Evolutionary conservation across 108 stramenopile species (phyloP).

Genomic region (Pseudonitzschia multiseries): DNA sequence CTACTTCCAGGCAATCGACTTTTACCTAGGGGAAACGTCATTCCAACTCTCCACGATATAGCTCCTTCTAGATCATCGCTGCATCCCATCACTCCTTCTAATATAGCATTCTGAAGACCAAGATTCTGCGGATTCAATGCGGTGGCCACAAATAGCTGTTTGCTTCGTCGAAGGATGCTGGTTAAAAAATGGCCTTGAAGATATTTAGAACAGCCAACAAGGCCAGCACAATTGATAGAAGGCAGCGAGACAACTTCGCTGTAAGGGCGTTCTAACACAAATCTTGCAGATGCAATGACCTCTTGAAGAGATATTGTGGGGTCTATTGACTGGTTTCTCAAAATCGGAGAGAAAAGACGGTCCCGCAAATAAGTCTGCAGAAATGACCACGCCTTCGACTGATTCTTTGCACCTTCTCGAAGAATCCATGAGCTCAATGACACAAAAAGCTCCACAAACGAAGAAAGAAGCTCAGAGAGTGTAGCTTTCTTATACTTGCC

Average conservation of each 20-base stretch:
- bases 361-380: slow-evolving; percentile 25
- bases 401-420: slow-evolving; percentile 14
- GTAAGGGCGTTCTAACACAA: slow-evolving; percentile 6
- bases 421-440: slow-evolving; percentile 22
- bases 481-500: slow-evolving; percentile 9
- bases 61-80: background rate
- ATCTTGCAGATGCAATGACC: slow-evolving; percentile 11
- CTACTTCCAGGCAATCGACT: background rate
- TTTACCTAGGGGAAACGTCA: slow-evolving; percentile 10
- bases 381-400: slow-evolving; percentile 13
- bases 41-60: slow-evolving; percentile 15
- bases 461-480: slow-evolving; percentile 20
- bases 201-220: slow-evolving; percentile 23
- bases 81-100: slow-evolving; percentile 12
- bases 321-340: slow-evolving; percentile 21
- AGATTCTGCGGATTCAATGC: slow-evolving; percentile 7
- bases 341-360: slow-evolving; percentile 24
- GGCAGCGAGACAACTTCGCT: slow-evolving; percentile 7
- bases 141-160: slow-evolving; percentile 4
- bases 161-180: slow-evolving; percentile 13
- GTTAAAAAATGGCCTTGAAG: slow-evolving; percentile 3
- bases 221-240: background rate
- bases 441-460: slow-evolving; percentile 29
- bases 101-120: slow-evolving; percentile 23
- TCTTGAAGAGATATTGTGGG: slow-evolving; percentile 19